Evolutionary conservation across 2,329 filamentous ascomycete genomes (phyloP), one percentile per base, ranked within the genome.

Genomic region (Colletotrichum agaves): DNA sequence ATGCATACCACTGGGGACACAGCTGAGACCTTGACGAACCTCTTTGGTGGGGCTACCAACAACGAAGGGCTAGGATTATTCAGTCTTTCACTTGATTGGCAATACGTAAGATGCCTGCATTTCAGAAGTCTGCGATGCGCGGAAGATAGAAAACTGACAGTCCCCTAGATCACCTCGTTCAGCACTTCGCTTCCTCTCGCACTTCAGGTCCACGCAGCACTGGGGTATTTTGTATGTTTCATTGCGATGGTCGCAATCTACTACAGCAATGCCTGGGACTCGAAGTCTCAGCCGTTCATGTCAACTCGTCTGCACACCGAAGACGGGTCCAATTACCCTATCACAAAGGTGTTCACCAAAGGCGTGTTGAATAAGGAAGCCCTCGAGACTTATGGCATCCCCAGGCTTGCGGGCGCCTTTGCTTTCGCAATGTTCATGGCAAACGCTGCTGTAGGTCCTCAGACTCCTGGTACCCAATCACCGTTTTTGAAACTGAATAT

Each of bases 381-480:
- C 0, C 61, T 88, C 23, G 74, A 74, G 0, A 72, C 77, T 27
- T 79, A 81, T 55, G 86, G 86, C 2, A 66, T 83, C 3, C 86
- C 86, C 0, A 78, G 73, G 7, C 73, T 88, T 3, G 81, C 81
- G 0, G 85, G 84, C 1, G 80, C 75, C 0, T 87, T 87, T 70
- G 85, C 84, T 0, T 87, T 82, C 49, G 76, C 81, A 2, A 80
- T 88, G 78, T 82, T 88, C 68, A 87, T 87, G 78, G 84, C 85
- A 2, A 87, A 88, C 74, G 83, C 84, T 69, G 85, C 86, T 35
- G 83, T 85, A 76, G 74, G 83, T 80, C 47, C 12, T 19, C 12
- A 2, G 1, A 1, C 6, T n/a, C 5, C 31, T 2, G 56, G 17
- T 8, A 37, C 11, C 8, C 4, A 3, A 12, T 37, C 35, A 11